A percentile compares a stretch with the other conserved stretches of the same genome.
These are phyloP conservation scores for Penicillium tannophilum DNA, from an alignment of 495 filamentous ascomycete species.

Conservation along the genomic window DNA sequence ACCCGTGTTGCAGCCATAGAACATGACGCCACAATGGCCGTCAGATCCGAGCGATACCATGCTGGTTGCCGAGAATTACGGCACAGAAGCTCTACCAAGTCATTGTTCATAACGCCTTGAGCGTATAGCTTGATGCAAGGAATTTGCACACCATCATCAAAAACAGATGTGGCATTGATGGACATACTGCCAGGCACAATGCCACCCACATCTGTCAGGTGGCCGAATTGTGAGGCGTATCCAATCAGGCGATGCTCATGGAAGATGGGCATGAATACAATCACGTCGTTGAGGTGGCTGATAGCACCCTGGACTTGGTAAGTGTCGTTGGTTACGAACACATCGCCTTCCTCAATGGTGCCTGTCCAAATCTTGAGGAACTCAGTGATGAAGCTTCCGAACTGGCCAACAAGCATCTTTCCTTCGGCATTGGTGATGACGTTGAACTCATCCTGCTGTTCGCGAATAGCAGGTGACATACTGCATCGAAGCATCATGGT, in stretches of 20 bases:
- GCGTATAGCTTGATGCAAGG: slow-evolving; percentile 51
- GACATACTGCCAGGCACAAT: slow-evolving; percentile 56
- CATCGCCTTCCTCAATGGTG: slow-evolving; percentile 49
- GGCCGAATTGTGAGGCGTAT: slow-evolving; percentile 54
- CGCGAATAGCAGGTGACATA: slow-evolving; percentile 51
- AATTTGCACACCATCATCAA: slow-evolving; percentile 56
- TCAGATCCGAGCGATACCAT: slow-evolving; percentile 52
- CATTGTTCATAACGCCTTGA: slow-evolving; percentile 43
- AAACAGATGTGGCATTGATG: slow-evolving; percentile 52
- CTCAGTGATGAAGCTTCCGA: slow-evolving; percentile 53
- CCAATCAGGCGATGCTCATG: slow-evolving; percentile 44
- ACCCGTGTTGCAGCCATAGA: slow-evolving; percentile 45
- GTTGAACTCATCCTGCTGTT: slow-evolving; percentile 57
- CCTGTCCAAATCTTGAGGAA: slow-evolving; percentile 49
- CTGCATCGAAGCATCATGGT: slow-evolving; percentile 53
- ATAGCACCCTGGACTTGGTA: slow-evolving; percentile 53
- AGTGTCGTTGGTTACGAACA: slow-evolving; percentile 55
- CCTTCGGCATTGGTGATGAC: slow-evolving; percentile 50
- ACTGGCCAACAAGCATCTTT: slow-evolving; percentile 55
- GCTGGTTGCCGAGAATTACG: slow-evolving; percentile 52
- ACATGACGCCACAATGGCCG: slow-evolving; percentile 51
- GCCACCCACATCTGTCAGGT: slow-evolving; percentile 54
- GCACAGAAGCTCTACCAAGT: slow-evolving; percentile 47
- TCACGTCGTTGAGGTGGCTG: slow-evolving; percentile 51
- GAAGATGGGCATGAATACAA: slow-evolving; percentile 51